Evolutionary conservation across 164 flowering plant genomes (phyloP), one percentile per base, ranked within the genome.

Genomic region (Protea cynaroides): DNA sequence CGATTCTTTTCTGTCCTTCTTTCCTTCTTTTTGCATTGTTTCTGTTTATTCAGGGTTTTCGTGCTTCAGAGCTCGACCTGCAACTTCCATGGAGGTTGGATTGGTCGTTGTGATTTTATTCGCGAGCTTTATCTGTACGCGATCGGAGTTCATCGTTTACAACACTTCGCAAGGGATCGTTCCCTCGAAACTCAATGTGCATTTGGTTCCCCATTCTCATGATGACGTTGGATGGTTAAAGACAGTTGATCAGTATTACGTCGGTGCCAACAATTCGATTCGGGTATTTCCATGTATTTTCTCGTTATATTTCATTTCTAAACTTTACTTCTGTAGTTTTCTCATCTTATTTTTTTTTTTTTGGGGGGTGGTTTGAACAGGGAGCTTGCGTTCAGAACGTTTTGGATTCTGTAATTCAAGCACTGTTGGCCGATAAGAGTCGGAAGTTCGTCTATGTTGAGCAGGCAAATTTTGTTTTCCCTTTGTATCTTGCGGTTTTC

Each of bases 191-290:
- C 51, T 92, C 43, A 92, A 92, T 71, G 94, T 92, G 19, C 97
- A 92, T 69, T 72, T 92, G 82, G 96, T 92, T 58, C 76, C 96
- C 64, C 97, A 92, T 74, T 62, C 96, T 0, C 97, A 92, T 68
- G 96, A 89, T 44, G 97, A 89, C 57, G 97, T 92, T 37, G 96
- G 97, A 0, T 92, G 97, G 96, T 71, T 92, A 73, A 92, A 92
- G 75, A 91, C 97, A 18, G 81, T 91, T 67, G 96, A 91, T 79
- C 96, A 91, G 82, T 89, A 91, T 79, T 92, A 82, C 59, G 81
- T 78, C 58, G 96, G 96, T 46, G 76, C 87, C 57, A 92, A 92
- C 67, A 92, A 89, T 69, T 80, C 92, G n/a, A 92, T 92, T 52
- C 85, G 81, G 87, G 97, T 89, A 14, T 44, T 2, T 2, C n/a